These are phyloP conservation scores for Hyphopichia khmerensis DNA, from an alignment of 1,139 yeast species.

Conservation along the genomic window DNA sequence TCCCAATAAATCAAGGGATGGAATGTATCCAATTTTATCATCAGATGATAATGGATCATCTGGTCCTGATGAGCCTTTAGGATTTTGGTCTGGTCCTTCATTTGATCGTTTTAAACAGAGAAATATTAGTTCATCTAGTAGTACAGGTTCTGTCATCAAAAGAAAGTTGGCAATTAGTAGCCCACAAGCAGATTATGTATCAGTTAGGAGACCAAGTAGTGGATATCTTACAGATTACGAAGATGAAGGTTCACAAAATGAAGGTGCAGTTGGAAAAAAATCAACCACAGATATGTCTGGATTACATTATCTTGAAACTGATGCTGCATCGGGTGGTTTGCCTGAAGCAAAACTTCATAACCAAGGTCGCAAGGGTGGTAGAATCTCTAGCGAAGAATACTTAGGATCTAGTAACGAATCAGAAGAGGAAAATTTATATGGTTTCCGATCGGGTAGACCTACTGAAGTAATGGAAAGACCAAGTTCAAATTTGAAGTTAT, in stretches of 20 bases:
- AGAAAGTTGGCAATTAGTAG: constrained; percentile 3
- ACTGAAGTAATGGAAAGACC: not conserved
- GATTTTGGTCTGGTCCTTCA: not conserved
- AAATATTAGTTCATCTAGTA: constrained; percentile 1
- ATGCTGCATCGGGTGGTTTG: too few species aligned
- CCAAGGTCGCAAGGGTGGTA: not conserved
- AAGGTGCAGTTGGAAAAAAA: not conserved
- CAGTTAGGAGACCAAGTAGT: constrained; percentile 11
- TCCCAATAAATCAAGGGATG: not conserved
- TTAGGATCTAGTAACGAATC: not conserved
- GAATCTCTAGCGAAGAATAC: not conserved
- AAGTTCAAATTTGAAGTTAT: not conserved
- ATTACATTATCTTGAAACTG: not conserved
- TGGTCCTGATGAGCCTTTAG: not conserved
- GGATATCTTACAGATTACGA: constrained; percentile 20
- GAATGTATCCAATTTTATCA: not conserved
- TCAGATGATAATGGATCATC: not conserved
- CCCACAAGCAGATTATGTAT: not conserved
- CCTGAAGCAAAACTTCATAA: not conserved
- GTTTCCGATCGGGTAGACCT: not conserved
- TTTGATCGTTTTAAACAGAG: not conserved
- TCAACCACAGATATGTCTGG: not conserved
- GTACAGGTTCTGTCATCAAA: constrained; percentile 7
- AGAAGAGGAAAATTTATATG: not conserved
- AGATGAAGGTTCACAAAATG: constrained; percentile 7